These are phyloP conservation scores for Andalucia godoyi DNA, from an alignment of 78 protist genomes.

Conservation along the genomic window DNA sequence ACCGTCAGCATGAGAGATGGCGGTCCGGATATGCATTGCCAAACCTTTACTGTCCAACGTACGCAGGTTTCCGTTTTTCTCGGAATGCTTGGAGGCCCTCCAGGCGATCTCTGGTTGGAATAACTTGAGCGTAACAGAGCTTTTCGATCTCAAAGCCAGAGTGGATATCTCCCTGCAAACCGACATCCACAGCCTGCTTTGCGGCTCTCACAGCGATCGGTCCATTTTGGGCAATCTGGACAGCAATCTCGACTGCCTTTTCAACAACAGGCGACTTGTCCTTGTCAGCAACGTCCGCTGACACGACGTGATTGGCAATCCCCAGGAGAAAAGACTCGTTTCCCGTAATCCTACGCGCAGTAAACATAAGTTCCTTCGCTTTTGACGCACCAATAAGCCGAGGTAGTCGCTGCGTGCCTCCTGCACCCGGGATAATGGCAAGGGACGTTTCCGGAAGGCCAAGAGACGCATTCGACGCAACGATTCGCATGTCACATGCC, in stretches of 20 bases:
- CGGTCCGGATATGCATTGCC: too few species aligned
- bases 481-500: slow-evolving; percentile 71
- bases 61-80: slow-evolving; percentile 62
- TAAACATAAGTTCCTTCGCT: slow-evolving; percentile 67
- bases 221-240: slow-evolving; percentile 7
- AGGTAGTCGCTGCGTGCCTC: slow-evolving; percentile 87
- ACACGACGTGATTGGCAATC: slow-evolving; percentile 5
- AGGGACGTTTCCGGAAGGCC: slow-evolving; percentile 75
- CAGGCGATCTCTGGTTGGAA: slow-evolving; percentile 69
- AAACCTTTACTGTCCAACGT: slow-evolving; percentile 67
- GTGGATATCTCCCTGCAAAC: slow-evolving; percentile 39
- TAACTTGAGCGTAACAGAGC: slow-evolving; percentile 66
- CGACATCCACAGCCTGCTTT: slow-evolving; percentile 62
- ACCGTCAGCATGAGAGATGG: too few species aligned
- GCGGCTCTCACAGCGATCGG: slow-evolving; percentile 74
- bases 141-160: slow-evolving; percentile 69
- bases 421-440: slow-evolving; percentile 87
- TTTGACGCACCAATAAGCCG: slow-evolving; percentile 36
- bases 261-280: background rate
- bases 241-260: background rate
- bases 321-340: slow-evolving; percentile 18
- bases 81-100: slow-evolving; percentile 67
- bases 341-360: slow-evolving; percentile 28
- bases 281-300: slow-evolving; percentile 20
- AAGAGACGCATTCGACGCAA: slow-evolving; percentile 29